phyloP scores from a whole-genome alignment of 192 early-diverging fungal genomes.

The Backusella mclennaniae region DNA sequence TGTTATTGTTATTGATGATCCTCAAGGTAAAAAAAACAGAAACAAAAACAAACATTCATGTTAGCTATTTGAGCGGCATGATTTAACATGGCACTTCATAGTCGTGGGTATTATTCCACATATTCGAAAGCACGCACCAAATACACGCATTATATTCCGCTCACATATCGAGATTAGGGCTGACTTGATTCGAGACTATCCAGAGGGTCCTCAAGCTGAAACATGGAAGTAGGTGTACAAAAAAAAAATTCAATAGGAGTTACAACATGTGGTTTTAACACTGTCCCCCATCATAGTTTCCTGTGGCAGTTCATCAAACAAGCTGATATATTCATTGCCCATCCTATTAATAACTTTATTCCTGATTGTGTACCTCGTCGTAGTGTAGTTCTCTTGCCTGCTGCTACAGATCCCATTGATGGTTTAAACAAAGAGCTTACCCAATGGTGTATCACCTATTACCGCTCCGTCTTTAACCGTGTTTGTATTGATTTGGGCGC shows the following conservation, averaged over 20 bases:
- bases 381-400: conserved; percentile 68
- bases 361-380: conserved; percentile 66
- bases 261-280: neutral
- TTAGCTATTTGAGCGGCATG: neutral
- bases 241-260: neutral
- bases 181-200: conserved; percentile 58
- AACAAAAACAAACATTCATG: too few species aligned
- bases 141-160: conserved; percentile 72
- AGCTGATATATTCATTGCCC: conserved; percentile 76
- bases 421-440: conserved; percentile 77
- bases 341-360: conserved; percentile 74
- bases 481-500: conserved; percentile 68
- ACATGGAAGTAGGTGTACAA: conserved; percentile 55
- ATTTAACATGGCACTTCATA: conserved; percentile 16
- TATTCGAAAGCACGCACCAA: conserved; percentile 69
- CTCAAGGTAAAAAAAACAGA: conserved; percentile 55
- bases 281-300: conserved; percentile 38
- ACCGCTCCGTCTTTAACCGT: conserved; percentile 78
- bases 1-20: conserved; percentile 88
- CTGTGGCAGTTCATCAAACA: conserved; percentile 72
- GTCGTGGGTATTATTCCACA: conserved; percentile 77
- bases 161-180: conserved; percentile 83
- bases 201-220: conserved; percentile 65
- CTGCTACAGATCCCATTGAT: conserved; percentile 77
- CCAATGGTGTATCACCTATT: conserved; percentile 56